Evolutionary conservation across 768 basidiomycete species (phyloP).

Genomic region (Porphyrellus cyaneotinctus): DNA sequence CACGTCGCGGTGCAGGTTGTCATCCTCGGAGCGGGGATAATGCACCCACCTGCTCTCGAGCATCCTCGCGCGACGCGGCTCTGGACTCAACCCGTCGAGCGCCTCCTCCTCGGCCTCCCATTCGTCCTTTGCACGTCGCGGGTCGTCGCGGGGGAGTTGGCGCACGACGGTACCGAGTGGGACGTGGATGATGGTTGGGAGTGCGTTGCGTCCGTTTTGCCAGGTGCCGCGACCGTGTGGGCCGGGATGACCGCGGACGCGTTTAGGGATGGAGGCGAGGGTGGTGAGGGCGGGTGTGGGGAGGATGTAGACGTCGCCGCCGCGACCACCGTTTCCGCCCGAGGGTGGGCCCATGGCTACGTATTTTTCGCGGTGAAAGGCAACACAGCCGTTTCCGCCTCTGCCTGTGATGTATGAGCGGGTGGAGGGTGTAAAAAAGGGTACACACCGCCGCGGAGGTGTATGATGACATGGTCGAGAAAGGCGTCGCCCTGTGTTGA

Average conservation of each 20-base stretch:
- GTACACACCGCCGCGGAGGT: conserved; percentile 64
- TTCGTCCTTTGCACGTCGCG: conserved; percentile 57
- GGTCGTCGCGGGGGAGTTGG: conserved; percentile 65
- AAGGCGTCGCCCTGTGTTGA: conserved; percentile 64
- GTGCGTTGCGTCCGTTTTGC: conserved; percentile 75
- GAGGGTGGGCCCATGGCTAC: conserved; percentile 83
- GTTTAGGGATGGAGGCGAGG: conserved; percentile 66
- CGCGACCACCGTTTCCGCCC: conserved; percentile 88
- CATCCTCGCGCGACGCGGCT: conserved; percentile 53
- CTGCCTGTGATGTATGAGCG: conserved; percentile 45
- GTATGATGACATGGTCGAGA: conserved; percentile 78
- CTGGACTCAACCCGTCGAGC: conserved; percentile 42
- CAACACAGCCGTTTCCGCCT: conserved; percentile 89
- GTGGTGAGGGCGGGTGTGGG: conserved; percentile 77
- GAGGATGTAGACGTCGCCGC: conserved; percentile 81
- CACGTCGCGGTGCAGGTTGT: conserved; percentile 56
- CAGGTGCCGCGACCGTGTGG: conserved; percentile 78
- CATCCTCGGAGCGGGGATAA: conserved; percentile 63
- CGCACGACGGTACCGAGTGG: conserved; percentile 89
- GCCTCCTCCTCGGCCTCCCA: conserved; percentile 72
- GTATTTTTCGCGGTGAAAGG: conserved; percentile 90
- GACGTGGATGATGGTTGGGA: conserved; percentile 72
- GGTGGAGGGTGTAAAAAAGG: background rate
- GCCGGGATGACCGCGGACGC: conserved; percentile 65
- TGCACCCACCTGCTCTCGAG: conserved; percentile 73